phyloP scores from a whole-genome alignment of 441 rosid species.

The Raphanus hybrid region DNA sequence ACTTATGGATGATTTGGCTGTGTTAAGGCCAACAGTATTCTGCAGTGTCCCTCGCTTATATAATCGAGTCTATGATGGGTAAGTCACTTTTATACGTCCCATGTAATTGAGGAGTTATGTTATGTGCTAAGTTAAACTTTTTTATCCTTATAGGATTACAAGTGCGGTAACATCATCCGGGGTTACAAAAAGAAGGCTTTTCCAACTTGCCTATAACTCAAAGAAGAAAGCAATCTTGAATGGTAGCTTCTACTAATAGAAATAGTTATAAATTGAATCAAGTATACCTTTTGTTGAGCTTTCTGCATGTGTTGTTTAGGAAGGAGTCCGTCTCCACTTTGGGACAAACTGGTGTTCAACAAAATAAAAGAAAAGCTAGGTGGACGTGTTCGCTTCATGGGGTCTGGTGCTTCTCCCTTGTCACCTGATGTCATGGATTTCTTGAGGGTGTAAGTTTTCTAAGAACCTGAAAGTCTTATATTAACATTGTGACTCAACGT shows the following conservation, averaged over 20 bases:
- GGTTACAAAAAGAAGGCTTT: slow-evolving; percentile 59
- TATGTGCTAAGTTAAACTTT: background rate
- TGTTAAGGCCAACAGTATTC: slow-evolving; percentile 68
- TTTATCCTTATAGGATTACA: slow-evolving; percentile 47
- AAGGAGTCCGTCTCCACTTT: slow-evolving; percentile 57
- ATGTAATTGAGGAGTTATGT: background rate
- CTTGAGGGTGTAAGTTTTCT: slow-evolving; percentile 62
- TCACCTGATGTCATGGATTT: slow-evolving; percentile 75
- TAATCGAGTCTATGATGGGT: slow-evolving; percentile 75
- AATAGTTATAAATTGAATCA: slow-evolving; percentile 14
- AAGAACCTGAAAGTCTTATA: background rate
- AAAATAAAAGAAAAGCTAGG: slow-evolving; percentile 76
- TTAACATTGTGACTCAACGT: too few species aligned
- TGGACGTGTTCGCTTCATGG: slow-evolving; percentile 69
- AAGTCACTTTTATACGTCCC: slow-evolving; percentile 24
- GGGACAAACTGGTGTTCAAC: slow-evolving; percentile 77
- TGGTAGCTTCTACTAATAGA: slow-evolving; percentile 45
- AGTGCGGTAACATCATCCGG: slow-evolving; percentile 68
- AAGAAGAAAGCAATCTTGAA: slow-evolving; percentile 70
- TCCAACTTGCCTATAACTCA: slow-evolving; percentile 64
- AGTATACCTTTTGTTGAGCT: slow-evolving; percentile 5
- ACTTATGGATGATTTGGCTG: slow-evolving; percentile 72
- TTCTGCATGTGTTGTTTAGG: slow-evolving; percentile 46
- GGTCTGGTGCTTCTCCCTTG: slow-evolving; percentile 77
- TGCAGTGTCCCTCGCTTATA: slow-evolving; percentile 78